Conservation (phyloP, 148 eudicot species). For the Hydrangea macrophylla region DNA sequence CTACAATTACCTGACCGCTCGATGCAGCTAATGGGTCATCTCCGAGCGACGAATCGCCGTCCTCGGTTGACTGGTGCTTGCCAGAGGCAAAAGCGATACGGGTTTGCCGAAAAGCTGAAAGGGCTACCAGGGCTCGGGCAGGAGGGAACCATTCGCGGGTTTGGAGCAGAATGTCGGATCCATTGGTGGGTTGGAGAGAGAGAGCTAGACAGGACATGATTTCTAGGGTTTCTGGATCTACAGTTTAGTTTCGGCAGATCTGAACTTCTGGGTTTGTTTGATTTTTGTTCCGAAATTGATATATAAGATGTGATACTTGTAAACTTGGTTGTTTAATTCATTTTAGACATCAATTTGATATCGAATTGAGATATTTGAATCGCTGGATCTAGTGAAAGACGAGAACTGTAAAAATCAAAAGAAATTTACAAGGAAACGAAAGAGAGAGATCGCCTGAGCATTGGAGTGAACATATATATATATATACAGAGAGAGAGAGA, state of each 20-base stretch:
- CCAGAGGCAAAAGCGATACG: slow-evolving; percentile 68
- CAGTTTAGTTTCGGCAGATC: not conserved
- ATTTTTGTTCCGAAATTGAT: not conserved
- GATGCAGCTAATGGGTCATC: slow-evolving; percentile 93
- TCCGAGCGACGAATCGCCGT: slow-evolving; percentile 64
- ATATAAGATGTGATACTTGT: not conserved
- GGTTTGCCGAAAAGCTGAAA: slow-evolving; percentile 73
- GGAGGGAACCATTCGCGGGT: slow-evolving; percentile 99
- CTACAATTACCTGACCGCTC: slow-evolving; percentile 85
- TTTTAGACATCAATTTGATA: not conserved
- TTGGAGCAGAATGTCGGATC: slow-evolving; percentile 84
- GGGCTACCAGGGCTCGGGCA: slow-evolving; percentile 82
- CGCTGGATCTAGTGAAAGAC: not conserved
- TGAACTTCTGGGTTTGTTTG: not conserved
- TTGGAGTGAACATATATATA: too few relatives aligned
- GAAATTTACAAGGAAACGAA: too few relatives aligned
- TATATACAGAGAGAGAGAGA: too few relatives aligned
- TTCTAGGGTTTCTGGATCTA: not conserved
- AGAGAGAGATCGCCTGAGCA: too few relatives aligned
- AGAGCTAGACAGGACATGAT: slow-evolving; percentile 86
- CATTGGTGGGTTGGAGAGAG: slow-evolving; percentile 82
- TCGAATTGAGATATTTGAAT: not conserved
- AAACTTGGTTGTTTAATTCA: not conserved
- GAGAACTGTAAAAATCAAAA: not conserved
- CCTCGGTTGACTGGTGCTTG: slow-evolving; percentile 34